Conservation (phyloP, 345 rosid species). For the Conringia planisiliqua region DNA sequence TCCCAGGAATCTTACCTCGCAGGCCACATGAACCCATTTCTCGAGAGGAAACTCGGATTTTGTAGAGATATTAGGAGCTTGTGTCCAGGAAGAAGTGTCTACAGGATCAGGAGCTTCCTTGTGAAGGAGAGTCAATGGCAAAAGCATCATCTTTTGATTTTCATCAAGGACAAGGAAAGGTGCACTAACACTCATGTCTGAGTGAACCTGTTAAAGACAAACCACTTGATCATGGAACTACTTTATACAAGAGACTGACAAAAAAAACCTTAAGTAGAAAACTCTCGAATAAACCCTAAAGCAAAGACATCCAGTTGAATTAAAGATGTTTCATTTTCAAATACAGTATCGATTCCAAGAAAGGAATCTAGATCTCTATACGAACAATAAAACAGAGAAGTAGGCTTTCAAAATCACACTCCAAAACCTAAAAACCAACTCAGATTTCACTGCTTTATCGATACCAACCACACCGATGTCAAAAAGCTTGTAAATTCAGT, state of each 20-base stretch:
- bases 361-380: not conserved
- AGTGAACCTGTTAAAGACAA: constrained; percentile 39
- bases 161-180: constrained; percentile 62
- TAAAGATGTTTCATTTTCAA: not conserved
- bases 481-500: not conserved
- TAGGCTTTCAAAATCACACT: not conserved
- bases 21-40: constrained; percentile 69
- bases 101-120: constrained; percentile 41
- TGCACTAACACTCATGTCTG: constrained; percentile 35
- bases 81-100: constrained; percentile 28
- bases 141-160: constrained; percentile 46
- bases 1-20: constrained; percentile 42
- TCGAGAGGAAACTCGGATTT: constrained; percentile 40
- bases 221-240: not conserved
- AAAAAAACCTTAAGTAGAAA: not conserved
- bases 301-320: not conserved
- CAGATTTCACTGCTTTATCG: not conserved
- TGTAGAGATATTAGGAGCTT: constrained; percentile 35
- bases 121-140: constrained; percentile 39
- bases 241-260: no score
- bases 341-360: not conserved
- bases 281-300: not conserved
- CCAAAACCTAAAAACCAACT: not conserved
- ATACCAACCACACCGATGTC: not conserved
- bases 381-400: not conserved